Conservation (phyloP, 192 early-diverging fungal genomes). For the Podila verticillata region DNA sequence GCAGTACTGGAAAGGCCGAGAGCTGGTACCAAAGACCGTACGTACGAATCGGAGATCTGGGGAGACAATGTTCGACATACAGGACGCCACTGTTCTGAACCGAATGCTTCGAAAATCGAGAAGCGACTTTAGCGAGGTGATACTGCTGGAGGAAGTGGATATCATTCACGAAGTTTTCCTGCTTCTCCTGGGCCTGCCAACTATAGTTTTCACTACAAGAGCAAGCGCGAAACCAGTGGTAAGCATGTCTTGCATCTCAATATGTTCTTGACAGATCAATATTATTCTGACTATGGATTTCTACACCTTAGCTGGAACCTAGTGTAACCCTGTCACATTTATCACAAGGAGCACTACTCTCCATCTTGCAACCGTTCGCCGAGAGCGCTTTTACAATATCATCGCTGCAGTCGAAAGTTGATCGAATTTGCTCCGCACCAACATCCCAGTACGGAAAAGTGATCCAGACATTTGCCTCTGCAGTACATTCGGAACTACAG, state of each 20-base stretch:
- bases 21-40: neutral
- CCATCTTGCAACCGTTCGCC: conserved; percentile 20
- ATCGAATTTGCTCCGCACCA: conserved; percentile 30
- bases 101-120: neutral
- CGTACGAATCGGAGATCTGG: neutral
- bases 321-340: conserved; percentile 22
- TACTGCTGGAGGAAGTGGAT: conserved; percentile 37
- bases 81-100: conserved; percentile 7
- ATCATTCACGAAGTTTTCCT: conserved; percentile 36
- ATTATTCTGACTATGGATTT: no score
- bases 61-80: conserved; percentile 10
- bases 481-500: conserved; percentile 15
- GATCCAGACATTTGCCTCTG: conserved; percentile 32
- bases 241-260: neutral
- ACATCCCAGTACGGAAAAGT: conserved; percentile 15
- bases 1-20: conserved; percentile 22
- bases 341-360: conserved; percentile 12
- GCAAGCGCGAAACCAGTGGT: neutral
- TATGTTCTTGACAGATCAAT: no score
- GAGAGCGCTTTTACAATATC: conserved; percentile 4
- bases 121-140: neutral
- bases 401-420: conserved; percentile 6
- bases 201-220: conserved; percentile 8
- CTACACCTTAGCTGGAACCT: conserved; percentile 1
- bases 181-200: conserved; percentile 26